Base-by-base conservation (phyloP, 2,329 filamentous ascomycete species). In the Didymella lethalis region DNA sequence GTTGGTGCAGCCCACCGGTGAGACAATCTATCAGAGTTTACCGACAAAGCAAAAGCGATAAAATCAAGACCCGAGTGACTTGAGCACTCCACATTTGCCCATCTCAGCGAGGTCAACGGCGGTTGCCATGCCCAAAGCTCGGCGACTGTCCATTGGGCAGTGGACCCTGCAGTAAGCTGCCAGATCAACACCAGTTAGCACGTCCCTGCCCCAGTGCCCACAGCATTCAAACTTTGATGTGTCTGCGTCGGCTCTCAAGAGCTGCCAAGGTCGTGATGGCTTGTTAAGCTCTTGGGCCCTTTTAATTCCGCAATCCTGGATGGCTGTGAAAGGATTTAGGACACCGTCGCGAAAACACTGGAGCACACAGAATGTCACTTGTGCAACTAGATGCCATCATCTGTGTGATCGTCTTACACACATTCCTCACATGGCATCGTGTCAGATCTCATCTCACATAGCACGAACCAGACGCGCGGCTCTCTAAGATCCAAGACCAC, bases 401-500 rank as follows among this genome's bases (percentile, higher is more conserved):
- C 32, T 60, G 57, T 51, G 65, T 49, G 65, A 72, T 72, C 66
- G 62, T 63, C 67, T 59, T 59, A 61, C 48, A 49, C 49, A 64
- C 64, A 55, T 64, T 64, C 64, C 63, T 62, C 59, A 55, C 63
- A 50, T 50, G 64, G 57, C 54, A 64, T 54, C 57, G 50, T 59
- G 47, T 51, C 41, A 54, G 50, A 59, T 54, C 47, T 38, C 56
- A 59, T 59, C 53, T 62, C 49, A 61, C 61, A 59, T 57, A 48
- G 49, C 28, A 54, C 48, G 54, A 68, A 62, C 67, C 64, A 66
- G 51, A 63, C 55, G 58, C 64, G 63, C 64, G 68, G 69, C 66
- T 63, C 63, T 67, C 44, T 50, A 23, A 52, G 43, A 59, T 64
- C 47, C 49, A 50, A 40, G 50, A 54, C 46, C 50, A 59, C 46